Evolutionary conservation across 2,329 filamentous ascomycete genomes (phyloP).

Genomic region (Nemania serpens): DNA sequence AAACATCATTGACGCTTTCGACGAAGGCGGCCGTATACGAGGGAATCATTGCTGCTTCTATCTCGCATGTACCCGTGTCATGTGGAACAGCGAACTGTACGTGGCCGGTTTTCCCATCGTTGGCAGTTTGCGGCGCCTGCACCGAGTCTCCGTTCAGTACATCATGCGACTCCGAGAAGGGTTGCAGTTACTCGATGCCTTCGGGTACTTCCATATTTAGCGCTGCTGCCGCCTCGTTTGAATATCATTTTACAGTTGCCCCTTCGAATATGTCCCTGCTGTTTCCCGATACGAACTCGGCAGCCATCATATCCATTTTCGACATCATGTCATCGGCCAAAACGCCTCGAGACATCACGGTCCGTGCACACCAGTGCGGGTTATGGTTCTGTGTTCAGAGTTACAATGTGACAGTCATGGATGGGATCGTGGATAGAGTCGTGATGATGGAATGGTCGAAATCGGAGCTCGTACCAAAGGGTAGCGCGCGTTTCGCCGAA

Average conservation of each 20-base stretch:
- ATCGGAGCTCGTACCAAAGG: slow-evolving; percentile 35
- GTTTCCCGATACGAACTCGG: slow-evolving; percentile 26
- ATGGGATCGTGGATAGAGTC: slow-evolving; percentile 38
- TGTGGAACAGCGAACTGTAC: slow-evolving; percentile 44
- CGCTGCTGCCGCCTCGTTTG: slow-evolving; percentile 29
- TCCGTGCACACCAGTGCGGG: slow-evolving; percentile 41
- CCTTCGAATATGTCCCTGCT: slow-evolving; percentile 33
- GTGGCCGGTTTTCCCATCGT: slow-evolving; percentile 44
- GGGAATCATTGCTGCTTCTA: slow-evolving; percentile 42
- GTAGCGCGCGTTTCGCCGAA: slow-evolving; percentile 37
- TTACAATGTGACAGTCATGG: slow-evolving; percentile 37
- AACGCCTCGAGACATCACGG: slow-evolving; percentile 23
- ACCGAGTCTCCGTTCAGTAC: slow-evolving; percentile 21
- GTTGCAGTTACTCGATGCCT: slow-evolving; percentile 40
- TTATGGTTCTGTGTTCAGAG: slow-evolving; percentile 47
- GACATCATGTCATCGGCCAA: slow-evolving; percentile 42
- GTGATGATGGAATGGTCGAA: slow-evolving; percentile 39
- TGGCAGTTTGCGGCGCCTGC: slow-evolving; percentile 46
- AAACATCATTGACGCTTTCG: slow-evolving; percentile 38
- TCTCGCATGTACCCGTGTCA: slow-evolving; percentile 33
- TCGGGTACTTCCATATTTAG: slow-evolving; percentile 38
- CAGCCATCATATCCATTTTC: slow-evolving; percentile 44
- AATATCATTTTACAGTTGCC: slow-evolving; percentile 40
- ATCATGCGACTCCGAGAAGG: slow-evolving; percentile 26
- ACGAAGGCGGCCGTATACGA: slow-evolving; percentile 47